Base-by-base conservation (phyloP, 495 filamentous ascomycete species). In the Penicillium maclennaniae region DNA sequence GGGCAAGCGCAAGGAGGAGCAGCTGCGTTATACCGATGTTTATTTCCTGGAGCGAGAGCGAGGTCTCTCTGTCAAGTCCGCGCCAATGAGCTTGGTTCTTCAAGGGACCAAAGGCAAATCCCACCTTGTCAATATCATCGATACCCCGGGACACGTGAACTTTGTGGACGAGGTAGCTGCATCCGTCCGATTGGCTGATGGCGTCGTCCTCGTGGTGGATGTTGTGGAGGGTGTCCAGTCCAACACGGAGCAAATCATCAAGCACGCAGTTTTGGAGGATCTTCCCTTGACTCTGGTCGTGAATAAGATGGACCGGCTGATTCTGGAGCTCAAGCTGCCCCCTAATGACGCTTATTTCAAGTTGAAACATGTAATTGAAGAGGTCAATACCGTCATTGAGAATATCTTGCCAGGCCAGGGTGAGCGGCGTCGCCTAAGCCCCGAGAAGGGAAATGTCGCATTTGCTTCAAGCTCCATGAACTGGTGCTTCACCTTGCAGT, bases 261-360 rank as follows among this genome's bases (percentile, higher is more conserved):
- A 89, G 69, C 89, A 98, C 68, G 91, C 91, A 6, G 86, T 97
- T 6, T 77, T 96, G 44, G 89, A 96, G 66, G 90, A 89, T 61
- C 77, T 97, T 10, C 92, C 93, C 0, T 74, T 98, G 59, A 91
- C 88, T 2, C 69, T 98, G 56, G 83, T 97, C 46, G 80, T 98
- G 69, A 98, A 97, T 76, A 98, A 98, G 70, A 87, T 98, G 84
- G 93, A 98, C 58, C 84, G 93, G 37, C 73, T 98, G 49, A 95
- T 98, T 49, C 73, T 98, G 31, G 93, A 98, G 68, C 81, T 98
- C 47, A 95, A 96, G 68, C 79, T 98, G 15, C 95, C 95, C 1
- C 95, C 95, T 5, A 88, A 84, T 55, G 93, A 98, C 66, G 93
- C 93, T 21, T 98, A 97, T 68, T 97, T 96, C 81, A 98, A 98